A percentile compares a stretch with the other conserved stretches of the same genome.
Evolutionary conservation across 768 basidiomycete species (phyloP).

Genomic region (Mycena albidolilacea): DNA sequence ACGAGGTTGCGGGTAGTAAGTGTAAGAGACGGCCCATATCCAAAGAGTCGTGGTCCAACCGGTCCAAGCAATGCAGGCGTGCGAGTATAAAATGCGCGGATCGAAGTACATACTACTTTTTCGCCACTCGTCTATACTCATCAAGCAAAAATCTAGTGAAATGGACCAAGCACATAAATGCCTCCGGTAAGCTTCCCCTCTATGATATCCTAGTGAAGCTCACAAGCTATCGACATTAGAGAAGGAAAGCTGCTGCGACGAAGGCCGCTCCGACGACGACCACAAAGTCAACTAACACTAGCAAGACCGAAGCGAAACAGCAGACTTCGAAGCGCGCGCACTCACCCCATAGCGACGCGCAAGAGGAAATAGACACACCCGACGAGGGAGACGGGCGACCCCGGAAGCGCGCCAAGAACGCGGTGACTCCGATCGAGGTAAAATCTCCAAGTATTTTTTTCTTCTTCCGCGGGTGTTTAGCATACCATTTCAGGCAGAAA

Average conservation of each 20-base stretch:
- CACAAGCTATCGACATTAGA: not conserved
- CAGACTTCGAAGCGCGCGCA: not conserved
- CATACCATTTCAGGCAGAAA: not conserved
- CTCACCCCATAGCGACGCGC: not conserved
- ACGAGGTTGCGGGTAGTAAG: too few relatives aligned
- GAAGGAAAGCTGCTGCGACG: not conserved
- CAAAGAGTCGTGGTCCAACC: too few relatives aligned
- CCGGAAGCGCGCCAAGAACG: not conserved
- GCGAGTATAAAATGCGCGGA: too few relatives aligned
- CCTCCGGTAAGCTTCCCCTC: too few relatives aligned
- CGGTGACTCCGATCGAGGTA: not conserved
- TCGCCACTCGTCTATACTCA: too few relatives aligned
- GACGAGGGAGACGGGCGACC: not conserved
- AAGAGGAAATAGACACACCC: not conserved
- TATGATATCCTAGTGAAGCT: too few relatives aligned
- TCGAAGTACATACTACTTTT: too few relatives aligned
- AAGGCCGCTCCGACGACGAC: not conserved
- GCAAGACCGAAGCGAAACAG: not conserved
- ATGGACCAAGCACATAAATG: too few relatives aligned
- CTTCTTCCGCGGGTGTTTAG: not conserved
- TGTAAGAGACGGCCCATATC: too few relatives aligned
- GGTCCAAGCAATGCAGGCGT: too few relatives aligned
- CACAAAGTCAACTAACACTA: not conserved
- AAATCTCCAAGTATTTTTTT: not conserved
- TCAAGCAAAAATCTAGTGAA: too few relatives aligned